Conservation (phyloP, 2,329 filamentous ascomycete genomes). For the Helminthosporium solani region DNA sequence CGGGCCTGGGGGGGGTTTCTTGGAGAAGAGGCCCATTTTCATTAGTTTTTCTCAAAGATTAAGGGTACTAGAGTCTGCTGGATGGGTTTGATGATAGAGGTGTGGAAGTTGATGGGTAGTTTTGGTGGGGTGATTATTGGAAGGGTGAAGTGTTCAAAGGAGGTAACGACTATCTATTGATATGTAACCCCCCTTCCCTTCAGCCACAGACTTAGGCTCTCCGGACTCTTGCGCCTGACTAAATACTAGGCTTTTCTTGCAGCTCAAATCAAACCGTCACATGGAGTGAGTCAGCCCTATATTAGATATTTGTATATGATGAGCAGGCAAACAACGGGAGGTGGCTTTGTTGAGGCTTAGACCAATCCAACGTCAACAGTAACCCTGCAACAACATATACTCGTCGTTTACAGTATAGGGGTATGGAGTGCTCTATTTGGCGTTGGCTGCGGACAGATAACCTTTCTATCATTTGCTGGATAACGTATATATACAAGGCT, state of each 20-base stretch:
- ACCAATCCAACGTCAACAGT: not conserved
- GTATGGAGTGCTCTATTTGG: not conserved
- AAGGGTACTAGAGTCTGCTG: not conserved
- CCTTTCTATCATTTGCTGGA: not conserved
- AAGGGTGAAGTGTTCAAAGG: no score
- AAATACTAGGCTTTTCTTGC: no score
- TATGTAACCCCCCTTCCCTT: no score
- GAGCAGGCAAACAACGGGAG: not conserved
- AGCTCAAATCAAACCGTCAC: no score
- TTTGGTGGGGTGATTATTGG: no score
- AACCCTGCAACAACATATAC: not conserved
- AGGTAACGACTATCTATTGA: no score
- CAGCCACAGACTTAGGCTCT: no score
- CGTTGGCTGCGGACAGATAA: not conserved
- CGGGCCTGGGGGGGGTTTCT: constrained; percentile 14
- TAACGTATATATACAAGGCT: no score
- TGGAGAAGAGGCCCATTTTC: constrained; percentile 23
- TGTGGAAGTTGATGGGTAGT: no score
- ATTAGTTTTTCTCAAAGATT: not conserved
- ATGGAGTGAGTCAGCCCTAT: not conserved
- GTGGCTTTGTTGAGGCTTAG: not conserved
- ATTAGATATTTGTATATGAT: not conserved
- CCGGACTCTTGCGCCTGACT: no score
- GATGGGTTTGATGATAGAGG: not conserved
- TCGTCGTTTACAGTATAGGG: no score